Percentiles rank a stretch among this genome's conserved stretches.
These are phyloP conservation scores for Aspergillus bridgeri DNA, from an alignment of 495 filamentous ascomycete species.

Conservation along the genomic window DNA sequence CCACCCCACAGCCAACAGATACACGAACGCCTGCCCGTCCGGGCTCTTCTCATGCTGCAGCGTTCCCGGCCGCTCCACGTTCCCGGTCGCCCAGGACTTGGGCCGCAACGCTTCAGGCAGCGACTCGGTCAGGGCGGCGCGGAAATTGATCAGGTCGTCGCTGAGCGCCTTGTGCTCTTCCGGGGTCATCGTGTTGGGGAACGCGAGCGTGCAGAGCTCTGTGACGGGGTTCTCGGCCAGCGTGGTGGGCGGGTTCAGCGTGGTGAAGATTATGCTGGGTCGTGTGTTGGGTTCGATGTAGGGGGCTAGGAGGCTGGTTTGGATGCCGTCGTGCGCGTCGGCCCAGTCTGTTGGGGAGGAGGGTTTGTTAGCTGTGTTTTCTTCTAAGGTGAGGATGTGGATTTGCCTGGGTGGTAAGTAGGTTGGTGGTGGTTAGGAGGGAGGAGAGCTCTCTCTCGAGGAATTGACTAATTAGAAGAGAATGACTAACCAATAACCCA, in stretches of 20 bases:
- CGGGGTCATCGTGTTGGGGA: slow-evolving; percentile 26
- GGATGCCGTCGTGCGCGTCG: slow-evolving; percentile 29
- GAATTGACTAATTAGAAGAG: background rate
- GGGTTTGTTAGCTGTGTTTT: slow-evolving; percentile 1
- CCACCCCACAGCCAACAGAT: slow-evolving; percentile 51
- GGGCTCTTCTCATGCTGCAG: slow-evolving; percentile 32
- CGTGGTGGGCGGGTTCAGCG: slow-evolving; percentile 31
- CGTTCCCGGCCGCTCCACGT: slow-evolving; percentile 40
- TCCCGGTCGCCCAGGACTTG: slow-evolving; percentile 42
- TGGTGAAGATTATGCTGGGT: slow-evolving; percentile 29
- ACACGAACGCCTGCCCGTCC: slow-evolving; percentile 35
- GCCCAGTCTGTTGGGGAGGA: slow-evolving; percentile 32
- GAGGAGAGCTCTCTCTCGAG: background rate
- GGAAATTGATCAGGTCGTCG: slow-evolving; percentile 30
- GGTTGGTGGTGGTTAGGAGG: background rate
- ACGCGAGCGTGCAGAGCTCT: slow-evolving; percentile 34
- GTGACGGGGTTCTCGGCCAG: slow-evolving; percentile 39
- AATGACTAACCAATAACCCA: slow-evolving; percentile 37
- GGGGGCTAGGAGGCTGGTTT: slow-evolving; percentile 17
- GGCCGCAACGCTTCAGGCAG: slow-evolving; percentile 30
- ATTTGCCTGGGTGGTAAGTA: background rate
- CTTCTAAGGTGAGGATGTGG: too few species aligned
- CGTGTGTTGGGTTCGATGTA: slow-evolving; percentile 24
- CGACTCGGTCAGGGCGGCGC: slow-evolving; percentile 29
- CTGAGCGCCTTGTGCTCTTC: slow-evolving; percentile 22